Evolutionary conservation across 768 basidiomycete species (phyloP), one percentile per base, ranked within the genome.

Genomic region (Leucosporidium creatinivorum): DNA sequence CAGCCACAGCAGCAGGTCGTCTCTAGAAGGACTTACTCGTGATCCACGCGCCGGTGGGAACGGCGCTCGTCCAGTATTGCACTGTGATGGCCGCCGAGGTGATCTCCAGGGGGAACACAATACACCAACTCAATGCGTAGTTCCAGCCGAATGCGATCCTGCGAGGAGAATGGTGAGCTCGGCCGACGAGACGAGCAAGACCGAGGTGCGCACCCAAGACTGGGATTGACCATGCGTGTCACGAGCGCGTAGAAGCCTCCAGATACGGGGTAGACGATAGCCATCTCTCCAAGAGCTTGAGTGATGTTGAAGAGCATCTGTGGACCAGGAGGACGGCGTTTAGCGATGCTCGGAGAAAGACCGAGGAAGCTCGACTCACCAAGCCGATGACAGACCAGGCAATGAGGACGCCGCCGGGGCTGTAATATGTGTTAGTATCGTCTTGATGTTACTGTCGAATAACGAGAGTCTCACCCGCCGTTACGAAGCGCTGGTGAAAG

Each of bases 61-160:
- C 78, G 68, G 21, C 85, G 78, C 73, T 86, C 75, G 78, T 47
- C 54, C 39, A 57, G 47, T 26, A 67, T 66, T 84, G 83, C 10
- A 92, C 79, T 19, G 91, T 86, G 49, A 93, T 82, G 15, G 89
- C 91, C 0, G 90, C 90, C 9, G 89, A 91, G 8, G 87, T 89
- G 36, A 93, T 82, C 75, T 93, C 90, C 0, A 89, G 87, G 0
- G 90, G 91, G 21, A 93, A 85, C 0, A 87, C 88, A 30, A 91
- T 86, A 3, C 89, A 89, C 77, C 90, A 81, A 23, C 23, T 19
- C 18, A 21, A 13, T 7, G 61, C 39, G 39, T 44, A 70, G 50
- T 67, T 69, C 68, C 68, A 74, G n/a, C 75, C 75, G 58, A 76
- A 64, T 13, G 75, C 75, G 63, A 71, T 73, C 9, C 39, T 44